Evolutionary conservation across 1,139 yeast genomes (phyloP).

Genomic region (Chernovozyma aurita): DNA sequence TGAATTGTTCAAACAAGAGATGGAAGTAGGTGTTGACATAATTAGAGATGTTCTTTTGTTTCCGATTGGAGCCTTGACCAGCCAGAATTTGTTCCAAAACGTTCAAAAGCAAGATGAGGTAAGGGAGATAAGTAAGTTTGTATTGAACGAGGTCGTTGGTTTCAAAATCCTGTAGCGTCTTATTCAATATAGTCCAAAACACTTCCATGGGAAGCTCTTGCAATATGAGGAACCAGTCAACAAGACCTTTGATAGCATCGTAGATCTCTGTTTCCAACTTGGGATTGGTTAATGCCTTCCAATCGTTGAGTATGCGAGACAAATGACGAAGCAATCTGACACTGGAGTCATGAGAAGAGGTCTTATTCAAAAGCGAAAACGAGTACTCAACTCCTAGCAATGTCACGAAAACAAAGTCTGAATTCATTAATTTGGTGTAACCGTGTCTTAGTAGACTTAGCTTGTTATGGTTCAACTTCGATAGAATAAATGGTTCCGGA

Average conservation of each 20-base stretch:
- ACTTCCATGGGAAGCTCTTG: conserved; percentile 23
- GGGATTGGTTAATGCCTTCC: conserved; percentile 3
- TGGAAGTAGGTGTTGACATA: conserved; percentile 2
- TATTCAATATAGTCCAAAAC: conserved; percentile 13
- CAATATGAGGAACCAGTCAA: conserved; percentile 30
- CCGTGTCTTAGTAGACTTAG: conserved; percentile 23
- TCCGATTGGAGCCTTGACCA: neutral
- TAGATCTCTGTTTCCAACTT: conserved; percentile 12
- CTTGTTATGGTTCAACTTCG: conserved; percentile 16
- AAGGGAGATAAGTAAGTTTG: conserved; percentile 1
- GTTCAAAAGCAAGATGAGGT: conserved; percentile 3
- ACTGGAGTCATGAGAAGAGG: conserved; percentile 14
- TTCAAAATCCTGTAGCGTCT: conserved; percentile 9
- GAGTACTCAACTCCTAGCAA: conserved; percentile 19
- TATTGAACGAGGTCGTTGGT: neutral
- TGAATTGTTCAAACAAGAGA: conserved; percentile 6
- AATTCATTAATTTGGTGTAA: conserved; percentile 14
- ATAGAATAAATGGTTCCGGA: conserved; percentile 14
- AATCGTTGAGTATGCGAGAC: conserved; percentile 11
- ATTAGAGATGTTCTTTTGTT: neutral
- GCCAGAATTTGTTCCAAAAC: neutral
- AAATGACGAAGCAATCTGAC: conserved; percentile 16
- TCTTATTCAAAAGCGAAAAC: conserved; percentile 24
- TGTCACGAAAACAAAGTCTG: conserved; percentile 16
- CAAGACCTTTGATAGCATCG: conserved; percentile 18